phyloP scores from a whole-genome alignment of 192 early-diverging fungal species.

The Phlyctochytrium planicorne region DNA sequence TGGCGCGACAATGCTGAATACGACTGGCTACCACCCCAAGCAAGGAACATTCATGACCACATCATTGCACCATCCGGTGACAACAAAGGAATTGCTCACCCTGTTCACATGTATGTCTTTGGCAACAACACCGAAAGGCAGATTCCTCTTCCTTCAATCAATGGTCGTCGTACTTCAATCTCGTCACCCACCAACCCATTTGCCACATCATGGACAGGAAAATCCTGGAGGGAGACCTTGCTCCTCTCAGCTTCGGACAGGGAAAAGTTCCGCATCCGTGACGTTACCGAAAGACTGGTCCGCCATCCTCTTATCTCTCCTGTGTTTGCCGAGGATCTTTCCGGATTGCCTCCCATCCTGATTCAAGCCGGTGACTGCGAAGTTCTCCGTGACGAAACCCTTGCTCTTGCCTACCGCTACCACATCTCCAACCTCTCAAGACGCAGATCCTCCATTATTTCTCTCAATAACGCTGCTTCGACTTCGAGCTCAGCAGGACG shows the following conservation, averaged over 20 bases:
- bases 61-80: slow-evolving; percentile 13
- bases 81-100: slow-evolving; percentile 28
- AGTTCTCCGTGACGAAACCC: slow-evolving; percentile 44
- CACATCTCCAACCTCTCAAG: slow-evolving; percentile 10
- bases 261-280: slow-evolving; percentile 13
- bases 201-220: neutral
- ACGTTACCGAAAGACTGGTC: slow-evolving; percentile 32
- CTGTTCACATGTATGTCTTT: slow-evolving; percentile 41
- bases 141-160: slow-evolving; percentile 8
- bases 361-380: slow-evolving; percentile 45
- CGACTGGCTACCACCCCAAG: slow-evolving; percentile 38
- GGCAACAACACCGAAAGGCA: slow-evolving; percentile 25
- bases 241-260: slow-evolving; percentile 5
- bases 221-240: slow-evolving; percentile 2
- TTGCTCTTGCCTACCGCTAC: slow-evolving; percentile 42
- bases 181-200: neutral
- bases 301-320: slow-evolving; percentile 45
- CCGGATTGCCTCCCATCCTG: slow-evolving; percentile 40
- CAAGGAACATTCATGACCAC: slow-evolving; percentile 33
- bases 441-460: neutral
- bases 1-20: slow-evolving; percentile 31
- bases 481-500: neutral
- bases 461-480: neutral
- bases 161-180: neutral
- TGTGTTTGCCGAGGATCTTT: slow-evolving; percentile 35